phyloP scores from a whole-genome alignment of 164 flowering plant species.

The Vitis labrusca region DNA sequence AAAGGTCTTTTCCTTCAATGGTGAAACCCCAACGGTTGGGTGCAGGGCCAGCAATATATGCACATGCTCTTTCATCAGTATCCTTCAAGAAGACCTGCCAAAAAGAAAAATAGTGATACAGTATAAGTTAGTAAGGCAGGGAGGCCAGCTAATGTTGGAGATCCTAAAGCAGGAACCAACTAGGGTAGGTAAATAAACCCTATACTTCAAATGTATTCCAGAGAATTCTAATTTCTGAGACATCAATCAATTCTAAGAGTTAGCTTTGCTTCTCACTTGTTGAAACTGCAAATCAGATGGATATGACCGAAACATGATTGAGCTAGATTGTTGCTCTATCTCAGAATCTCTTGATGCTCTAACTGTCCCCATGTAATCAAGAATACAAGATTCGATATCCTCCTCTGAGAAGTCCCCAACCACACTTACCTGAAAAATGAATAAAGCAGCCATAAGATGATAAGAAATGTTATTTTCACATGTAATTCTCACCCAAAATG shows the following conservation, averaged over 20 bases:
- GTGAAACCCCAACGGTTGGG: slow-evolving; percentile 98
- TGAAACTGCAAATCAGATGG: slow-evolving; percentile 82
- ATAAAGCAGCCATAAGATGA: slow-evolving; percentile 7
- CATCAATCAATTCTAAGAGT: background rate
- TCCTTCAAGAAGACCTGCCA: slow-evolving; percentile 94
- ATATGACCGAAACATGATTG: slow-evolving; percentile 69
- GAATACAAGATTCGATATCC: slow-evolving; percentile 88
- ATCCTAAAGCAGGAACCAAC: background rate
- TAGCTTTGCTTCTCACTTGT: slow-evolving; percentile 55
- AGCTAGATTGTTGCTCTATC: slow-evolving; percentile 27
- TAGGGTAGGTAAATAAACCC: background rate
- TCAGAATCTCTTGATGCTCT: slow-evolving; percentile 36
- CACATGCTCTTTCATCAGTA: slow-evolving; percentile 99
- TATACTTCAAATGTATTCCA: too few relatives aligned
- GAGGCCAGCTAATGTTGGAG: background rate
- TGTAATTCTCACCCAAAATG: background rate
- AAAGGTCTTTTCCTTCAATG: slow-evolving; percentile 73
- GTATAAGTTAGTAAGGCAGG: background rate
- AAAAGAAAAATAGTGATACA: background rate
- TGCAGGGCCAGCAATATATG: slow-evolving; percentile 98
- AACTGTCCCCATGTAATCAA: slow-evolving; percentile 95
- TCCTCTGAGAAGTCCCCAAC: slow-evolving; percentile 96
- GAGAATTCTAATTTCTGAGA: too few relatives aligned
- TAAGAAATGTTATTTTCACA: background rate
- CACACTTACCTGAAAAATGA: slow-evolving; percentile 69